Base-by-base conservation (phyloP, 495 filamentous ascomycete genomes). In the Platismatia glauca region DNA sequence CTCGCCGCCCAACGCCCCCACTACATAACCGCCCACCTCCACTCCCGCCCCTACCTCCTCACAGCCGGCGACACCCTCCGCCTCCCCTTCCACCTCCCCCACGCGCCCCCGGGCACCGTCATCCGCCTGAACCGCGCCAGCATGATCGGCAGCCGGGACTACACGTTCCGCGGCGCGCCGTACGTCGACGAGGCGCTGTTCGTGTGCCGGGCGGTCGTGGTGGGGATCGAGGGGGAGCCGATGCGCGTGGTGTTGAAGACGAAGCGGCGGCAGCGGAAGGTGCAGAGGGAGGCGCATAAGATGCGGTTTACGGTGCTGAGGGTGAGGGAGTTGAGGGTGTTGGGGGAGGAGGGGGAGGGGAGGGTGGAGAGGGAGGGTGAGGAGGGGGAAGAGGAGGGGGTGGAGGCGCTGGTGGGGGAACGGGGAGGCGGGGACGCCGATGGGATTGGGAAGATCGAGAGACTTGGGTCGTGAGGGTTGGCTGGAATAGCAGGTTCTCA, bases 1-100 rank as follows among this genome's bases (percentile, higher is more conserved):
- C 85, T 98, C 44, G 79, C 79, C 64, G 78, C 86, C 44, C 94
- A 98, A 74, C 79, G 83, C 12, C 78, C 83, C 0, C 90, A 95
- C 82, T 98, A 95, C 81, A 84, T 94, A 63, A 88, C 86, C 33
- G 80, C 88, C 13, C 89, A 94, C 75, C 85, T 98, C 69, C 90
- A 98, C 77, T 87, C 84, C 6, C 81, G 81, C 24, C 90, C 91
- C 22, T 98, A 96, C 82, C 90, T 97, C 7, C 82, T 97, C 65
- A 97, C 91, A 0, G 76, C 74, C 39, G 95, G 94, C 64, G 94
- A 97, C 72, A 81, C 80, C 44, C 67, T 98, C 3, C 89, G 90
- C n/a, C 84, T 98, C 48, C 95, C 94, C n/a, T 97, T 97, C 81
- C 83, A 83, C 66, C 91, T 97, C 88, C 86, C 87, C 33, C 84